These are phyloP conservation scores for Chlorella sp. DNA, from an alignment of 139 green algal species.

Conservation along the genomic window DNA sequence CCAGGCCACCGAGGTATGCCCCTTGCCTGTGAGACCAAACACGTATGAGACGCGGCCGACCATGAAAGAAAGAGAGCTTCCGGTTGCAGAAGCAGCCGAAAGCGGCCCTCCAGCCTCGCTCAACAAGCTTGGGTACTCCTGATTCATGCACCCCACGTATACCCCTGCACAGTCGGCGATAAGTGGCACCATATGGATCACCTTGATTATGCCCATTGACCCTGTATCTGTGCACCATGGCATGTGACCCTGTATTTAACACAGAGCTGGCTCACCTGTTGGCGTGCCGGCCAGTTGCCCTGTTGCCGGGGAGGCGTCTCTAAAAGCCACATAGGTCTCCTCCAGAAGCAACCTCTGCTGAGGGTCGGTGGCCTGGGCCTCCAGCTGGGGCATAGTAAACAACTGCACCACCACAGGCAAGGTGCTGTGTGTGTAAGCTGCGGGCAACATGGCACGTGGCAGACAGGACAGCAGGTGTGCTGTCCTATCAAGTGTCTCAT, in stretches of 20 bases:
- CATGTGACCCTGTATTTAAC: conserved; percentile 72
- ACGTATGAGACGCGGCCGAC: conserved; percentile 66
- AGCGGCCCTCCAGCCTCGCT: background rate
- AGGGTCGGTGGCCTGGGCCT: conserved; percentile 73
- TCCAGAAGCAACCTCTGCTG: conserved; percentile 58
- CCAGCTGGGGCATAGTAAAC: conserved; percentile 64
- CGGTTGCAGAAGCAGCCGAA: background rate
- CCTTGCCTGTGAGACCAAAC: conserved; percentile 49
- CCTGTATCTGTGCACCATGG: conserved; percentile 47
- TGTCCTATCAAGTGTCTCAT: background rate
- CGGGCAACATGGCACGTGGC: background rate
- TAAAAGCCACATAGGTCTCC: conserved; percentile 23
- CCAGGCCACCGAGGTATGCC: too few relatives aligned
- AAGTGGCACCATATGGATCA: too few relatives aligned
- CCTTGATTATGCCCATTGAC: too few relatives aligned
- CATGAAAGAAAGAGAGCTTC: conserved; percentile 42
- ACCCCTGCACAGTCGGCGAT: conserved; percentile 67
- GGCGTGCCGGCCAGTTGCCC: conserved; percentile 48
- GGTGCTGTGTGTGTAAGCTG: background rate
- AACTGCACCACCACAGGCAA: conserved; percentile 3
- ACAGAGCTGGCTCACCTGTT: conserved; percentile 52
- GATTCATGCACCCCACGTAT: conserved; percentile 78
- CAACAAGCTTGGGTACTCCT: conserved; percentile 46
- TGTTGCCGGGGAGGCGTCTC: conserved; percentile 29
- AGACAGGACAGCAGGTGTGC: background rate